phyloP scores from a whole-genome alignment of 2,329 filamentous ascomycete genomes.

The Ascochyta viciae-villosae region DNA sequence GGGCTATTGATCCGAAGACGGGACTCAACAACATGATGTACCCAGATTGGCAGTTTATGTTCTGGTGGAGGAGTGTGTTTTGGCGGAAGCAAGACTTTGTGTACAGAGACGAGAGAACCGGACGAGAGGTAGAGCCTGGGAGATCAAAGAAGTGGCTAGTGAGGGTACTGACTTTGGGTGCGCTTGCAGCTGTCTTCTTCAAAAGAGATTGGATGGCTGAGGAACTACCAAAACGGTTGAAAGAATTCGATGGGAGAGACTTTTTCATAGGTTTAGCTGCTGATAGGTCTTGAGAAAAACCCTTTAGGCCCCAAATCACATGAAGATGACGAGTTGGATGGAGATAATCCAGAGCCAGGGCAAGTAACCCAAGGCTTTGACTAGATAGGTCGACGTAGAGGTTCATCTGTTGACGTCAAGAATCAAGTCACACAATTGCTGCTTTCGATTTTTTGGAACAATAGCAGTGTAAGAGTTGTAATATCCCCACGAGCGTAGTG shows the following conservation, averaged over 20 bases:
- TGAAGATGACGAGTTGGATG: neutral
- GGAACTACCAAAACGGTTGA: slow-evolving; percentile 21
- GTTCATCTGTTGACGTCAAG: too few species aligned
- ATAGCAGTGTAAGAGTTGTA: neutral
- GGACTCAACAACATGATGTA: slow-evolving; percentile 61
- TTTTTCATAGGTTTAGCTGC: too few species aligned
- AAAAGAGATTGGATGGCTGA: slow-evolving; percentile 24
- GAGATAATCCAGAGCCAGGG: too few species aligned
- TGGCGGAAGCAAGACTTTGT: slow-evolving; percentile 50
- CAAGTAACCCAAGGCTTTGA: too few species aligned
- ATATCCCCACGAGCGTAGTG: too few species aligned
- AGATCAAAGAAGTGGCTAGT: slow-evolving; percentile 15
- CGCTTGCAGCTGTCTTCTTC: slow-evolving; percentile 22
- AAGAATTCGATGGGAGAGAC: neutral
- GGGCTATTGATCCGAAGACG: slow-evolving; percentile 58
- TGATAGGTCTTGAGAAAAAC: neutral
- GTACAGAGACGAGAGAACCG: slow-evolving; percentile 34
- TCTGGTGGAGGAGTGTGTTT: slow-evolving; percentile 59
- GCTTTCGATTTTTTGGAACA: too few species aligned
- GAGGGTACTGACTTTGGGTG: slow-evolving; percentile 13
- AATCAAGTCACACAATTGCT: too few species aligned
- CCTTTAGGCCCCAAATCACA: neutral
- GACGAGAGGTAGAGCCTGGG: slow-evolving; percentile 26
- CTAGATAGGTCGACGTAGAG: too few species aligned
- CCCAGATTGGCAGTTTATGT: slow-evolving; percentile 60